Conservation (phyloP, 1,139 yeast species). For the Candida freyschussii region DNA sequence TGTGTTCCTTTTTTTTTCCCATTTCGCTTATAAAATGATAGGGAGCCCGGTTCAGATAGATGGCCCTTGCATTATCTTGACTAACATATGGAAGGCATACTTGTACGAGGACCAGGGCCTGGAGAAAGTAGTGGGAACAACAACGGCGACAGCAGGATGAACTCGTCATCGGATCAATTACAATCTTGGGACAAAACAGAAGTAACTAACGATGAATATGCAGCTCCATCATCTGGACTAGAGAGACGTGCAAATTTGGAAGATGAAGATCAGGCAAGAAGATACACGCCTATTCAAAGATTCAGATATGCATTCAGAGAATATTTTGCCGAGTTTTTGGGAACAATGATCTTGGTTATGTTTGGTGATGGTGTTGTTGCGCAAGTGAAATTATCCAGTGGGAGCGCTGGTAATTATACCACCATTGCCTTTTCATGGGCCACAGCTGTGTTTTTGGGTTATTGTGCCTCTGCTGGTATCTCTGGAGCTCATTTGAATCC, state of each 20-base stretch:
- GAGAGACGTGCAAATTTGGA: slow-evolving; percentile 24
- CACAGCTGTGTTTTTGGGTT: slow-evolving; percentile 46
- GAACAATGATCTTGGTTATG: slow-evolving; percentile 39
- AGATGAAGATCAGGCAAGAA: slow-evolving; percentile 7
- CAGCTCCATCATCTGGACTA: slow-evolving; percentile 26
- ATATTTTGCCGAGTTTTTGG: slow-evolving; percentile 42
- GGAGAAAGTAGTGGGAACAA: no score
- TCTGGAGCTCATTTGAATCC: slow-evolving; percentile 45
- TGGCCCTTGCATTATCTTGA: no score
- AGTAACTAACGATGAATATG: slow-evolving; percentile 7
- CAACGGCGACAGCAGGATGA: no score
- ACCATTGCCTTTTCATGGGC: slow-evolving; percentile 46
- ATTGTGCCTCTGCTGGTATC: slow-evolving; percentile 37
- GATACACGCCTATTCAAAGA: slow-evolving; percentile 22
- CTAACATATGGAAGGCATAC: no score
- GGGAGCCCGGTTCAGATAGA: no score
- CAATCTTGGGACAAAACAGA: no score
- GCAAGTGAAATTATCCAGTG: slow-evolving; percentile 34
- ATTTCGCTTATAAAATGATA: no score
- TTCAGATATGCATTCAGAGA: slow-evolving; percentile 26
- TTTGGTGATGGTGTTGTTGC: slow-evolving; percentile 45
- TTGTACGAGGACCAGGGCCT: no score
- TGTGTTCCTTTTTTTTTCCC: no score
- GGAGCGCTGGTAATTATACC: slow-evolving; percentile 36
- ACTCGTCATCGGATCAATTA: no score